Percentiles rank a stretch among this genome's conserved stretches.
Evolutionary conservation across 345 rosid species (phyloP).

Genomic region (Eucalyptus camaldulensis): DNA sequence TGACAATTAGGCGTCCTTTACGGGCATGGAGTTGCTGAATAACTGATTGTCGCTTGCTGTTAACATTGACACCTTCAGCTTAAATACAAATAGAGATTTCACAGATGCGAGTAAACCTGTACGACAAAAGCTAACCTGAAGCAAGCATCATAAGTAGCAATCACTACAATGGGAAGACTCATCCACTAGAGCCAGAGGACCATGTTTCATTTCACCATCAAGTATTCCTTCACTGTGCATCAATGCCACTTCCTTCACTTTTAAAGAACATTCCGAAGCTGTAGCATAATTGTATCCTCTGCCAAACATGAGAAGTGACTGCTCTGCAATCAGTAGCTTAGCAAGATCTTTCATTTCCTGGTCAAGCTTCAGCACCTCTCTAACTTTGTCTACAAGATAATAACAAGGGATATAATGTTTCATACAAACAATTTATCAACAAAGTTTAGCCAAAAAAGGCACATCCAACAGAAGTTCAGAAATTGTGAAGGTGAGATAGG

Average conservation of each 20-base stretch:
- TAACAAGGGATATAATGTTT: too few relatives aligned
- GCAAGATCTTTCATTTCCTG: conserved; percentile 84
- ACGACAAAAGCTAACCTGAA: conserved; percentile 25
- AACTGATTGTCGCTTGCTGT: conserved; percentile 89
- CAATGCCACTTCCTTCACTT: too few relatives aligned
- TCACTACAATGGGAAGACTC: conserved; percentile 72
- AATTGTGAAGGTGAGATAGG: background rate
- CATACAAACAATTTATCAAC: background rate
- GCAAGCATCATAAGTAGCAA: conserved; percentile 81
- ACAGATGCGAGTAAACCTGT: too few relatives aligned
- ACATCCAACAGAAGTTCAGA: background rate
- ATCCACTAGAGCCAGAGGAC: conserved; percentile 86
- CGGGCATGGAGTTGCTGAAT: conserved; percentile 97
- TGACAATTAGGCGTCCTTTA: conserved; percentile 79
- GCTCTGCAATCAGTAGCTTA: conserved; percentile 56
- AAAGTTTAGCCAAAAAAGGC: background rate
- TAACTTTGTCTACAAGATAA: background rate
- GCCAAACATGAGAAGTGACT: conserved; percentile 89
- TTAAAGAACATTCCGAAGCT: conserved; percentile 49
- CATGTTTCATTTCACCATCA: conserved; percentile 97
- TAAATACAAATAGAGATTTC: too few relatives aligned
- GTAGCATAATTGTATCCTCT: conserved; percentile 94
- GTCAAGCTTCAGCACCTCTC: conserved; percentile 83
- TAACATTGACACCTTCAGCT: background rate
- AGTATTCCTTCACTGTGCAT: conserved; percentile 96